Evolutionary conservation across 768 basidiomycete species (phyloP).

Genomic region (Candolleomyces eurysporus): DNA sequence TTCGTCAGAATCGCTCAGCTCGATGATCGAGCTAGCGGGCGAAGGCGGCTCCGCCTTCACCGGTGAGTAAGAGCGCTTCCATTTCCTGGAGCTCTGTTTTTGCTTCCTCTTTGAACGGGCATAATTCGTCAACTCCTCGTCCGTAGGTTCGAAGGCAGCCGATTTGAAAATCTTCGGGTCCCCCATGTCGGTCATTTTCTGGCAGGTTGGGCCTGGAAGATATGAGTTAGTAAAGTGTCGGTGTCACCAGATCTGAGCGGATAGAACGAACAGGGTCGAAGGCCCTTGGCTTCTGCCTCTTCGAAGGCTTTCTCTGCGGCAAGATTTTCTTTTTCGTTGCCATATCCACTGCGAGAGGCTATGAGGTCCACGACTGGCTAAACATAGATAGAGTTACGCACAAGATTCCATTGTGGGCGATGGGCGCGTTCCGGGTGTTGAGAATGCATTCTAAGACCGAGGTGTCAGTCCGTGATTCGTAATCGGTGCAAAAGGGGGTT

Average conservation of each 20-base stretch:
- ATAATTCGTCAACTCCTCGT: conserved; percentile 49
- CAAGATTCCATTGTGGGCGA: conserved; percentile 61
- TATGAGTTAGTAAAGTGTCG: neutral
- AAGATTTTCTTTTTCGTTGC: conserved; percentile 53
- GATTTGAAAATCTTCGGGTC: conserved; percentile 55
- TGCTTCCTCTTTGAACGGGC: conserved; percentile 28
- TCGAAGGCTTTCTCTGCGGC: conserved; percentile 57
- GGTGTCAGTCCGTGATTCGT: neutral
- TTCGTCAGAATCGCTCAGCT: conserved; percentile 44
- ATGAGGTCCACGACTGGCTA: neutral
- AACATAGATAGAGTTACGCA: conserved; percentile 24
- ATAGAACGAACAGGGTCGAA: conserved; percentile 50
- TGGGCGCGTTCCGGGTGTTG: conserved; percentile 48
- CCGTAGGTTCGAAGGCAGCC: conserved; percentile 66
- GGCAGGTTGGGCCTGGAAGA: conserved; percentile 61
- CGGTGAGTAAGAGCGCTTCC: conserved; percentile 13
- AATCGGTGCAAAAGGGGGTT: conserved; percentile 8
- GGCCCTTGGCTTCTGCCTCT: conserved; percentile 54
- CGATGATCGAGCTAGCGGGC: conserved; percentile 25
- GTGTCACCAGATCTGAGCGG: neutral
- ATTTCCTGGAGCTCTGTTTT: conserved; percentile 14
- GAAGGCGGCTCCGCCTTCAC: conserved; percentile 25
- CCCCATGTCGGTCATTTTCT: conserved; percentile 57
- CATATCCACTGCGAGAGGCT: conserved; percentile 42
- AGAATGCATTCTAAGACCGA: conserved; percentile 49